Evolutionary conservation across 805 yeast genomes (phyloP).

Genomic region (Candida morakotiae): DNA sequence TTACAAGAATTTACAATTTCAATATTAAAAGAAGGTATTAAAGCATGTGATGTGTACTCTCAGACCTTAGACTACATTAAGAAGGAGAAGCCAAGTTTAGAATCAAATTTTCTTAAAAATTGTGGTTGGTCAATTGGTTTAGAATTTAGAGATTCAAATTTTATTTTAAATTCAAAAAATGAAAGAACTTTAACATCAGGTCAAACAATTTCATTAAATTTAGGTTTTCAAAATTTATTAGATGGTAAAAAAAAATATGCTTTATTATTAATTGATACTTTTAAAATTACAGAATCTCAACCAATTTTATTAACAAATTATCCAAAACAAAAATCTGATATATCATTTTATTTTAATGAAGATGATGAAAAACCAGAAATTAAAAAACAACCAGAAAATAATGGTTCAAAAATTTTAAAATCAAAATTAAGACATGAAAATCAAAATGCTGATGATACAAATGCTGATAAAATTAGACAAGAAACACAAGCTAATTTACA

Average conservation of each 20-base stretch:
- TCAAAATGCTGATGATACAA: constrained; percentile 62
- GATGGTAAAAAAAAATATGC: constrained; percentile 62
- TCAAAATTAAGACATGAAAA: constrained; percentile 77
- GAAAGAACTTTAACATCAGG: constrained; percentile 66
- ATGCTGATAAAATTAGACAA: constrained; percentile 73
- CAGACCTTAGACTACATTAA: constrained; percentile 59
- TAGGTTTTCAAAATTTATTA: constrained; percentile 69
- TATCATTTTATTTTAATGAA: constrained; percentile 79
- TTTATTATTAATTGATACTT: constrained; percentile 75
- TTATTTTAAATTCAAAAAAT: constrained; percentile 69
- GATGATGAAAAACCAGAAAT: constrained; percentile 44
- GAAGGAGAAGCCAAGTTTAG: constrained; percentile 58
- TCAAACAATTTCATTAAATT: constrained; percentile 66
- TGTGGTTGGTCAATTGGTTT: constrained; percentile 88
- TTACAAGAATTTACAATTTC: constrained; percentile 61
- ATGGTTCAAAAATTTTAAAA: constrained; percentile 63
- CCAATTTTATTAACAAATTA: constrained; percentile 70
- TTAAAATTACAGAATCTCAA: constrained; percentile 59
- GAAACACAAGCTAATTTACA: constrained; percentile 81
- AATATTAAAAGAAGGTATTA: constrained; percentile 62
- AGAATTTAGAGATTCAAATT: constrained; percentile 78
- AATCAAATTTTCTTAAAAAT: constrained; percentile 63
- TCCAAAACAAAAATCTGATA: constrained; percentile 65
- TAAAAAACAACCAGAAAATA: constrained; percentile 28
- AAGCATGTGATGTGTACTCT: constrained; percentile 63